Evolutionary conservation across 768 basidiomycete genomes (phyloP), one percentile per base, ranked within the genome.

Genomic region (Lactarius tabidus): DNA sequence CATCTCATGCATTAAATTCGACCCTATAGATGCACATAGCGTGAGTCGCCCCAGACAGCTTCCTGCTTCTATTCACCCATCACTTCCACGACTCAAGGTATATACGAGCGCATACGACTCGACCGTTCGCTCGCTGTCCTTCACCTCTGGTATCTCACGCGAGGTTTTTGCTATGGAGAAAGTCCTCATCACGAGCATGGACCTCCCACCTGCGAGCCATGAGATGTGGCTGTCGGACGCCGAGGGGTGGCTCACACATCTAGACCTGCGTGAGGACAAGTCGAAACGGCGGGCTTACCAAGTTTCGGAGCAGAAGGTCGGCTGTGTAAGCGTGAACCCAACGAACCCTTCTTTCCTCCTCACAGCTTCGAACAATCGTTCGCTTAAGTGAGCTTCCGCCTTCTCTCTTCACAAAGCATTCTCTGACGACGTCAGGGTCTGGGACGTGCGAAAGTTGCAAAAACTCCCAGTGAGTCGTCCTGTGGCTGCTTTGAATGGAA

Each of bases 181-280:
- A 33, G 72, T 74, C 15, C 78, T 93, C 43, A 84, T 93, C 31
- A 84, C 82, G n/a, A 86, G 85, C 68, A 78, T 93, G 58, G 92
- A 94, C 67, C 70, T 91, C 15, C 75, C 83, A 0, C 84, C 87
- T 0, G 77, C 78, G 3, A 91, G 92, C 0, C 78, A 88, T 57
- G 91, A 93, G 72, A 83, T 94, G 82, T 94, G 92, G 92, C 81
- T 93, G 60, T 90, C 90, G 1, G 92, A 94, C 72, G 80, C 78
- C 3, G 68, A 75, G 8, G 92, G 92, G 18, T 88, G 90, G 28
- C 78, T 85, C 6, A 90, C 88, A 8, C 91, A 91, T 67, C 75
- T 90, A 26, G 92, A 94, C 73, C 76, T 93, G 41, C 86, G 92
- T 18, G 82, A 90, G 41, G 75, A 77, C 71, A 77, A 80, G 55